Evolutionary conservation across 169 alveolate genomes (phyloP).

Genomic region (Pseudocohnilembus persalinus): DNA sequence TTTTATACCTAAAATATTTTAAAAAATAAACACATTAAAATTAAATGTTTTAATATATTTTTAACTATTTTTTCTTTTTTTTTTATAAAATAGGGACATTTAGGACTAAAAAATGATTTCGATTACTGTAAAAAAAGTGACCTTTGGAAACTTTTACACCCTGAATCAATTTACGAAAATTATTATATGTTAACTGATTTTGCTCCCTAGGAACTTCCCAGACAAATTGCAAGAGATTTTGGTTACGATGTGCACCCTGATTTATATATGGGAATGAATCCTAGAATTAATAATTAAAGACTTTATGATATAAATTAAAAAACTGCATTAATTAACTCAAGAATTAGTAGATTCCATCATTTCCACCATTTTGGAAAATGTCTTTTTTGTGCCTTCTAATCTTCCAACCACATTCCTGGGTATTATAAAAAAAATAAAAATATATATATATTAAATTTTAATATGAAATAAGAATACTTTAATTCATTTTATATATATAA

Average conservation of each 20-base stretch:
- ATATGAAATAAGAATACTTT: too few species aligned
- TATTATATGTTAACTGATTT: constrained; percentile 30
- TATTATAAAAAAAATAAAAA: too few species aligned
- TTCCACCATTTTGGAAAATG: constrained; percentile 3
- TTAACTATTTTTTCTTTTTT: too few species aligned
- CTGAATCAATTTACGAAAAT: constrained; percentile 18
- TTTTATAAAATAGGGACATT: background rate
- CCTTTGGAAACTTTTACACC: constrained; percentile 1
- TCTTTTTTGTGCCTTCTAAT: constrained; percentile 4
- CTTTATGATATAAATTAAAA: background rate
- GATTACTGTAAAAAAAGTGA: constrained; percentile 11
- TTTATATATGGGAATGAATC: background rate
- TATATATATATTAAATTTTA: too few species aligned
- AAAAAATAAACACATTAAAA: background rate
- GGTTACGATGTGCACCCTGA: constrained; percentile 10
- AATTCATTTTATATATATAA: too few species aligned
- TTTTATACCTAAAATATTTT: too few species aligned
- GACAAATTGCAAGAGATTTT: constrained; percentile 11
- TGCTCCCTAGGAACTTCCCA: background rate
- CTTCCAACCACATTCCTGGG: background rate
- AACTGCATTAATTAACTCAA: constrained; percentile 21
- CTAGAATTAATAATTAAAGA: background rate
- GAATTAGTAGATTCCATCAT: constrained; percentile 20
- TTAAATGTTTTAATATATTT: too few species aligned
- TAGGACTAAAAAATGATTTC: background rate